These are phyloP conservation scores for Tuber umbilicatum DNA, from an alignment of 495 filamentous ascomycete genomes.

Conservation along the genomic window DNA sequence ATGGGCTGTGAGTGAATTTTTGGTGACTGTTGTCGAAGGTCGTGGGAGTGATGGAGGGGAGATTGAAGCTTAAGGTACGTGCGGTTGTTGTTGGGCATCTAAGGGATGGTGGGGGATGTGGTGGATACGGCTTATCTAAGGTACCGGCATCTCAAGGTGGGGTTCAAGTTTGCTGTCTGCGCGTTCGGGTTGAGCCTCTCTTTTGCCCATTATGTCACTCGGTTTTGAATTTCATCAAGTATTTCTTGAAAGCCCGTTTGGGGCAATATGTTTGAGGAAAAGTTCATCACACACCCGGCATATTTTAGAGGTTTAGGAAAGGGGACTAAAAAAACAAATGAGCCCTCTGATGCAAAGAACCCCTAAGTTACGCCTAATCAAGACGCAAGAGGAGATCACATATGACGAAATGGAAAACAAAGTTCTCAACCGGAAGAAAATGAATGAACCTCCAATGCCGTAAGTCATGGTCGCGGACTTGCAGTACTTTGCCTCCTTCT, in stretches of 20 bases:
- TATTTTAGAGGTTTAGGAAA: neutral
- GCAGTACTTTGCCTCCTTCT: slow-evolving; percentile 15
- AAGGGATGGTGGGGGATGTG: neutral
- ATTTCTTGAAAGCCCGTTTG: neutral
- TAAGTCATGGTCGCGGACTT: neutral
- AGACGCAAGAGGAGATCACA: neutral
- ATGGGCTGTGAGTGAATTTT: neutral
- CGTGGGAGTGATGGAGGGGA: neutral
- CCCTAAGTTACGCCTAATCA: neutral
- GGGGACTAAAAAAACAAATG: neutral
- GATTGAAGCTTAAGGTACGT: neutral
- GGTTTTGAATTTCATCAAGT: neutral
- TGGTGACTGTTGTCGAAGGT: neutral
- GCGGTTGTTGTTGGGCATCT: neutral
- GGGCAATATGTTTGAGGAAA: neutral
- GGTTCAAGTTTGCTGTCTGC: neutral
- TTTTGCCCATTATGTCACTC: neutral
- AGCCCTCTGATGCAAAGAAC: slow-evolving; percentile 13
- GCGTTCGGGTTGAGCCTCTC: neutral
- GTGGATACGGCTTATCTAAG: neutral
- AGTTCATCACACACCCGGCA: neutral
- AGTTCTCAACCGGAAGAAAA: slow-evolving; percentile 7
- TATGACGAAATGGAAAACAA: slow-evolving; percentile 4
- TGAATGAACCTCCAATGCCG: slow-evolving; percentile 16
- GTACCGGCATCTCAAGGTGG: neutral